These are phyloP conservation scores for Podila clonocystis DNA, from an alignment of 192 early-diverging fungal species.

Conservation along the genomic window DNA sequence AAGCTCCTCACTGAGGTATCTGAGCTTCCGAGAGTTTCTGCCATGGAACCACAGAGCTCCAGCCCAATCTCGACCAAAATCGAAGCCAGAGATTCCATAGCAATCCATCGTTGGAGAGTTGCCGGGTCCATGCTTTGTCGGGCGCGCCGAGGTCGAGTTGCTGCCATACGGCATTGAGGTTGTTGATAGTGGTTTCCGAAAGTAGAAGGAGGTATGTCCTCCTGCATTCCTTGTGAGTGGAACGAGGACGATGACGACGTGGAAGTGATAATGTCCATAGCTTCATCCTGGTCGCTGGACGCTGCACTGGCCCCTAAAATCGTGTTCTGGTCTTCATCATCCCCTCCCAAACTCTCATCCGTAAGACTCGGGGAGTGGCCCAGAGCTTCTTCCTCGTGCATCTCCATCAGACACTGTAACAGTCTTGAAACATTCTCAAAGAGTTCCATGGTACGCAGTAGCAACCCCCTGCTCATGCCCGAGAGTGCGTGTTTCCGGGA, in stretches of 20 bases:
- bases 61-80: conserved; percentile 40
- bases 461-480: conserved; percentile 12
- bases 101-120: conserved; percentile 20
- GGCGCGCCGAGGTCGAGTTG: neutral
- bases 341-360: conserved; percentile 1
- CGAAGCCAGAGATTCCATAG: conserved; percentile 31
- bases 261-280: conserved; percentile 26
- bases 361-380: neutral
- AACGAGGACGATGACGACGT: conserved; percentile 1
- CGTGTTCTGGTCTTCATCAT: conserved; percentile 2
- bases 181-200: neutral
- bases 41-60: conserved; percentile 43
- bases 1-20: neutral
- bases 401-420: conserved; percentile 45
- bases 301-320: conserved; percentile 16
- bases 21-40: conserved; percentile 26
- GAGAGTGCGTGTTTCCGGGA: neutral
- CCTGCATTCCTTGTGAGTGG: neutral
- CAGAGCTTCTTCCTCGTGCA: conserved; percentile 34
- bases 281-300: conserved; percentile 42
- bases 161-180: neutral
- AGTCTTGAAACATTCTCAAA: conserved; percentile 30
- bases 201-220: neutral
- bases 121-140: conserved; percentile 9
- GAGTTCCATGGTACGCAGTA: conserved; percentile 40